Percentiles rank a stretch among this genome's conserved stretches.
Conservation (phyloP, 306 rosid genomes). For the Oemleria cerasiformis region DNA sequence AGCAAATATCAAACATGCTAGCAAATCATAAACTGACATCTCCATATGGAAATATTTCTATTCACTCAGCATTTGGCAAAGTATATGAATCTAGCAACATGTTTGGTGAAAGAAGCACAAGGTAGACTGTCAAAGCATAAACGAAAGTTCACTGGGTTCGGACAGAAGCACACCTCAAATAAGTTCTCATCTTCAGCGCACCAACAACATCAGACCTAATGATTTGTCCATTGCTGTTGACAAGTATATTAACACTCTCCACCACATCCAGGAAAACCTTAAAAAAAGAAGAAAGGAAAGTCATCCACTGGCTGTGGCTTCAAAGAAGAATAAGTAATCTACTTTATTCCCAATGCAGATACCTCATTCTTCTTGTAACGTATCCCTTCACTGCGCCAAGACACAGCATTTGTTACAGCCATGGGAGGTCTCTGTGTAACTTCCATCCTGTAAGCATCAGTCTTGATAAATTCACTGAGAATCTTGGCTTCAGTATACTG, state of each 20-base stretch:
- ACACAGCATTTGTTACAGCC: constrained; percentile 99
- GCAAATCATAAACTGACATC: background rate
- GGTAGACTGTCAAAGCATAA: background rate
- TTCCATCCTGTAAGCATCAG: constrained; percentile 99
- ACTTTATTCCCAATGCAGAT: constrained; percentile 11
- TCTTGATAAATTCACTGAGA: constrained; percentile 95
- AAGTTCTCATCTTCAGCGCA: constrained; percentile 97
- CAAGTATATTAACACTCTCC: constrained; percentile 98
- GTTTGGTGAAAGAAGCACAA: background rate
- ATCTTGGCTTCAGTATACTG: constrained; percentile 95
- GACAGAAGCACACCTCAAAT: constrained; percentile 63
- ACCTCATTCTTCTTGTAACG: constrained; percentile 97
- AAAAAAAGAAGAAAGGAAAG: constrained; percentile 10
- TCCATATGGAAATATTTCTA: background rate
- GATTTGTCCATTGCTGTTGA: constrained; percentile 98
- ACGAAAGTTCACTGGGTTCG: background rate
- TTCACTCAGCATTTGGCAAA: background rate
- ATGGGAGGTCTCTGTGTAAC: constrained; percentile 96
- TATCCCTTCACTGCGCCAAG: constrained; percentile 99
- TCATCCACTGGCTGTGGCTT: constrained; percentile 20
- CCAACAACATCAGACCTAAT: constrained; percentile 98
- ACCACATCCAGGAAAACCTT: constrained; percentile 99
- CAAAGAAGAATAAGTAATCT: constrained; percentile 2
- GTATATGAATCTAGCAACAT: background rate
- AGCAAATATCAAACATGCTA: background rate